Conservation (phyloP, 2,329 filamentous ascomycete species). For the Pseudohalonectria lignicola region DNA sequence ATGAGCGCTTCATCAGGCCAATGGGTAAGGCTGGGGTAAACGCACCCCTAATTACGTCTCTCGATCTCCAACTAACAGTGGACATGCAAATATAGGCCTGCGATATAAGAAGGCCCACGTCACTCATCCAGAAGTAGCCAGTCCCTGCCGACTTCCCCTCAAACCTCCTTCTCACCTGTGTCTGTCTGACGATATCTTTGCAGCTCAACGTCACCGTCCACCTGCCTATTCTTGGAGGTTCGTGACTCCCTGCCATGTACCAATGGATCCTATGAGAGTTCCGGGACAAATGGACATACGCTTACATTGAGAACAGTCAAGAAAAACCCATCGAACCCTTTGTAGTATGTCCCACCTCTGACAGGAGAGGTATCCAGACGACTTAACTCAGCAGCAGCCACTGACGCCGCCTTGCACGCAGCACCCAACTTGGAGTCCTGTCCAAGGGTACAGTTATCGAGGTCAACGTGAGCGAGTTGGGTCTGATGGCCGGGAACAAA, state of each 20-base stretch:
- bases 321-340: constrained; percentile 76
- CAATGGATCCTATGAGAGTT: no score
- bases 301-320: constrained; percentile 39
- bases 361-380: no score
- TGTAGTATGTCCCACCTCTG: constrained; percentile 53
- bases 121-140: constrained; percentile 24
- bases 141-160: no score
- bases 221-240: constrained; percentile 61
- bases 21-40: constrained; percentile 52
- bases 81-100: constrained; percentile 22
- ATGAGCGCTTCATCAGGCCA: constrained; percentile 54
- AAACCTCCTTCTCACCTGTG: no score
- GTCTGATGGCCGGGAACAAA: constrained; percentile 39
- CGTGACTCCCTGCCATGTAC: constrained; percentile 35
- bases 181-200: no score
- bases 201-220: constrained; percentile 55
- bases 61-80: not conserved
- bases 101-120: constrained; percentile 71
- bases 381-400: no score
- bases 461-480: constrained; percentile 87
- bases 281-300: no score
- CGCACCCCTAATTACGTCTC: no score
- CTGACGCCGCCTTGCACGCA: constrained; percentile 57
- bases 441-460: constrained; percentile 75
- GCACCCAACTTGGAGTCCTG: constrained; percentile 74